Percentiles rank a stretch among this genome's conserved stretches.
Evolutionary conservation across 2,329 filamentous ascomycete genomes (phyloP).

Genomic region (Aquanectria penicillioides): DNA sequence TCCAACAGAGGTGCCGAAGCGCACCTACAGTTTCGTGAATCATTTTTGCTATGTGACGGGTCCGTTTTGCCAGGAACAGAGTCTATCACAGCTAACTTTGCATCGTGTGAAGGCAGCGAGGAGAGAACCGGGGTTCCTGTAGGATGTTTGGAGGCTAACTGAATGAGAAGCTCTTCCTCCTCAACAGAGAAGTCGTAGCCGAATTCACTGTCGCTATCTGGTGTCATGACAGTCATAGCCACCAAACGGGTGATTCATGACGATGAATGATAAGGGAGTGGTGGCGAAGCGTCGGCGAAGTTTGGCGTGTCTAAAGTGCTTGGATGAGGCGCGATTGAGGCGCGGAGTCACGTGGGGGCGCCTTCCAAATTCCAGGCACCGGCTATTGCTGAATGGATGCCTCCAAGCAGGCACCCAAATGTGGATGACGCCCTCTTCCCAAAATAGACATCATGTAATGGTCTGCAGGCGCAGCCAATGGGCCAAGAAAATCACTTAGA

Average conservation of each 20-base stretch:
- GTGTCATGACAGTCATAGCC: conserved; percentile 26
- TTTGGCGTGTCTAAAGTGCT: conserved; percentile 3
- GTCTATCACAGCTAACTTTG: conserved; percentile 32
- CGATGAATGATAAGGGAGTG: conserved; percentile 10
- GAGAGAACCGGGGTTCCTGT: conserved; percentile 9
- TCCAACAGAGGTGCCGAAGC: conserved; percentile 6
- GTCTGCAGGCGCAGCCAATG: neutral
- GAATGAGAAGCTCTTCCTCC: conserved; percentile 54
- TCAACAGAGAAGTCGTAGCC: conserved; percentile 58
- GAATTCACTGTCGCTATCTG: conserved; percentile 55
- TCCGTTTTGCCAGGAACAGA: conserved; percentile 35
- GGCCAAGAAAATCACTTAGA: neutral
- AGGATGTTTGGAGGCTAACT: conserved; percentile 42
- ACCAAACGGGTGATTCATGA: conserved; percentile 36
- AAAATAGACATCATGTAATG: conserved; percentile 1
- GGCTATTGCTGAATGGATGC: conserved; percentile 6
- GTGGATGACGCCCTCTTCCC: neutral
- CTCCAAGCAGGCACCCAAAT: conserved; percentile 16
- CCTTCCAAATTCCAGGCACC: conserved; percentile 18
- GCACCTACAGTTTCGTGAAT: neutral
- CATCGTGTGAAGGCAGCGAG: conserved; percentile 21
- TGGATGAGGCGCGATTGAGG: conserved; percentile 28
- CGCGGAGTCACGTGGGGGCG: conserved; percentile 42
- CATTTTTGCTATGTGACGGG: conserved; percentile 17
- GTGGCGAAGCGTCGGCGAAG: conserved; percentile 13